Conservation (phyloP, 305 asterid genomes). For the Fraxinus ornus region DNA sequence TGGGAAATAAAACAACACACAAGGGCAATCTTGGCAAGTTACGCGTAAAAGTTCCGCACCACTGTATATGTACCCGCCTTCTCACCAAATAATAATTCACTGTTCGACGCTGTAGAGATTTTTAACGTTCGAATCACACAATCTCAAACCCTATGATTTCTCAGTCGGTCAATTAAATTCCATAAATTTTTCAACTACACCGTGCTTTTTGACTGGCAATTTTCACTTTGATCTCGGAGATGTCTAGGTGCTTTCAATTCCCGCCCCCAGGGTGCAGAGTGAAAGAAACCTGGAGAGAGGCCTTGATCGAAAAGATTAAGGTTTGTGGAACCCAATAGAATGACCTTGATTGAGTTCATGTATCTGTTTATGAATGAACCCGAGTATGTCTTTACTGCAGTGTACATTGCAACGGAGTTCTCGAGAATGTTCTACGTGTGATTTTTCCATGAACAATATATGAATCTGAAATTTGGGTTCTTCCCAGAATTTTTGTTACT, state of each 20-base stretch:
- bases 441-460: neutral
- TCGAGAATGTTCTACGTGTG: neutral
- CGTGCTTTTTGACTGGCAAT: neutral
- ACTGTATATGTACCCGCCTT: neutral
- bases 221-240: slow-evolving; percentile 29
- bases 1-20: neutral
- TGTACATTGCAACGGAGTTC: neutral
- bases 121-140: neutral
- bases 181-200: neutral
- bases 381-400: slow-evolving; percentile 18
- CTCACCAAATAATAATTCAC: neutral
- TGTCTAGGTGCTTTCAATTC: slow-evolving; percentile 77
- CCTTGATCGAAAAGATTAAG: slow-evolving; percentile 83
- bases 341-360: slow-evolving; percentile 39
- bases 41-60: neutral
- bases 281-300: slow-evolving; percentile 39
- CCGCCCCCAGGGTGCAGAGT: slow-evolving; percentile 65
- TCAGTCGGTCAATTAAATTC: neutral
- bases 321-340: slow-evolving; percentile 47
- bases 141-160: neutral
- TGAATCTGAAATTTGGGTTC: neutral
- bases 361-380: neutral
- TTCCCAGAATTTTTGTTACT: neutral
- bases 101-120: neutral
- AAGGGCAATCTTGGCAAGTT: neutral